Conservation (phyloP, 2,329 filamentous ascomycete species). For the Fusarium goolgardi region DNA sequence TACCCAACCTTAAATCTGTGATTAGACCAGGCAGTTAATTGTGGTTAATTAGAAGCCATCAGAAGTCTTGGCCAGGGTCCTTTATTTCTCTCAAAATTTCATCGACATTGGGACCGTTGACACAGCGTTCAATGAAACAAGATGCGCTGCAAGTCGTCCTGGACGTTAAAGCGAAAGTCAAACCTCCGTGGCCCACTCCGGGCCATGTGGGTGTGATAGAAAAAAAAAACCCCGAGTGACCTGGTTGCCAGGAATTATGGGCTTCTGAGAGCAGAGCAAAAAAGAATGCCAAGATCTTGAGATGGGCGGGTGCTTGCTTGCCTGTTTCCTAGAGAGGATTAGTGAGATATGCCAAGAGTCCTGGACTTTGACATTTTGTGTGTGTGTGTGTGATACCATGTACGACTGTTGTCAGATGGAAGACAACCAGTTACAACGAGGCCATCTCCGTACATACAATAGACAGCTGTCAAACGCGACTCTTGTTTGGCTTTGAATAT, state of each 20-base stretch:
- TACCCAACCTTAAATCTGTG: conserved; percentile 3
- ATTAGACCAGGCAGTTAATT: conserved; percentile 11
- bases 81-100: background rate
- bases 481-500: background rate
- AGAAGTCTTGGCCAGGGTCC: background rate
- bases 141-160: conserved; percentile 7
- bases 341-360: conserved; percentile 35
- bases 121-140: conserved; percentile 11
- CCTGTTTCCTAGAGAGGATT: conserved; percentile 26
- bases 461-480: background rate
- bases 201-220: conserved; percentile 35
- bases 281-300: conserved; percentile 33
- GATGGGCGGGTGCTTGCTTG: conserved; percentile 18
- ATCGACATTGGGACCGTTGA: conserved; percentile 1
- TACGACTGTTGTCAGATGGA: conserved; percentile 17
- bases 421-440: conserved; percentile 16
- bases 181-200: conserved; percentile 29
- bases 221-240: conserved; percentile 37
- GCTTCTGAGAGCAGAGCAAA: background rate
- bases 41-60: background rate
- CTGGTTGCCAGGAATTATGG: conserved; percentile 28
- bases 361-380: conserved; percentile 24
- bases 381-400: background rate
- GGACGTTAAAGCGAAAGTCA: conserved; percentile 14
- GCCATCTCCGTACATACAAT: background rate